phyloP scores from a whole-genome alignment of 768 basidiomycete species.

The Zangia roseola region DNA sequence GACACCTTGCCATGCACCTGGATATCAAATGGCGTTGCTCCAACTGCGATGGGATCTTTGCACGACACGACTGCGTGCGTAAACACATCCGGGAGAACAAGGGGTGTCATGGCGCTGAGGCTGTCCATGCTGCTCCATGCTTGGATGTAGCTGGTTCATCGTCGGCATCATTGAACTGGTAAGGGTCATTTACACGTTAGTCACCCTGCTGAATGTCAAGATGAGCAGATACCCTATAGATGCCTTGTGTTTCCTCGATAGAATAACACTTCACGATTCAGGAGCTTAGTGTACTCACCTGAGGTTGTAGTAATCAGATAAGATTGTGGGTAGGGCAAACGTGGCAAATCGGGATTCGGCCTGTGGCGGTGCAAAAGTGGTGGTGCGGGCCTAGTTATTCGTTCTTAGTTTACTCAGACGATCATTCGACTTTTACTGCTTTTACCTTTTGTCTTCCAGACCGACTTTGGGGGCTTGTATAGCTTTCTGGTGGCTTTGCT shows the following conservation, averaged over 20 bases:
- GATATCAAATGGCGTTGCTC: slow-evolving; percentile 15
- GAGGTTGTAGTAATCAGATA: slow-evolving; percentile 3
- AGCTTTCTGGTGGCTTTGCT: neutral
- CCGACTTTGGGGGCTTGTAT: neutral
- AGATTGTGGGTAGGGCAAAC: slow-evolving; percentile 8
- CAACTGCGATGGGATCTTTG: slow-evolving; percentile 2
- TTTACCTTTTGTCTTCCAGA: neutral
- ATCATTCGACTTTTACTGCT: neutral
- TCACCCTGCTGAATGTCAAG: too few relatives aligned
- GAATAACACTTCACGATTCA: too few relatives aligned
- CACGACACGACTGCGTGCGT: slow-evolving; percentile 6
- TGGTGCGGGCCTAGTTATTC: neutral
- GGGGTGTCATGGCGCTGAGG: slow-evolving; percentile 4
- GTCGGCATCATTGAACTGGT: neutral
- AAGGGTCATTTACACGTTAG: neutral
- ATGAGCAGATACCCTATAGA: too few relatives aligned
- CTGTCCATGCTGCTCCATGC: neutral
- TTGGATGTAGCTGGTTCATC: neutral
- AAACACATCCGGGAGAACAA: slow-evolving; percentile 7
- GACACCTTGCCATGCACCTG: slow-evolving; percentile 9
- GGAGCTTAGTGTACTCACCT: neutral
- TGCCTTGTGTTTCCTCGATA: too few relatives aligned
- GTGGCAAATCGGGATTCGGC: slow-evolving; percentile 9
- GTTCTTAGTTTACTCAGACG: neutral
- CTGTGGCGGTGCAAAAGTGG: slow-evolving; percentile 15